These are phyloP conservation scores for Moringa oleifera DNA, from an alignment of 345 rosid species.

Conservation along the genomic window DNA sequence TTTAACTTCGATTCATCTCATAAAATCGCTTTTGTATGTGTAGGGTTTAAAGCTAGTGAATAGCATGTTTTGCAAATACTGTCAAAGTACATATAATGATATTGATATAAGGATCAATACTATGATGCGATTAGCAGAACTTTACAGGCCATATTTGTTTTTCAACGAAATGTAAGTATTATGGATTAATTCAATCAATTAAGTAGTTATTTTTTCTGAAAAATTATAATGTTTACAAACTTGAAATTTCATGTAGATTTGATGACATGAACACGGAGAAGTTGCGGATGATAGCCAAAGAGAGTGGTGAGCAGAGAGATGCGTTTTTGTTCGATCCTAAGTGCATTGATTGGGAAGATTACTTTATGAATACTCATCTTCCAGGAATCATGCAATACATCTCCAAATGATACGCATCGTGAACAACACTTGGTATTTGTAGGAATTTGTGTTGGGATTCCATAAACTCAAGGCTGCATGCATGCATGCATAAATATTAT, in stretches of 20 bases:
- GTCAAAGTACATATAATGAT: conserved; percentile 33
- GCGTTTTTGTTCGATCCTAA: conserved; percentile 54
- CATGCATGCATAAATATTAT: too few species aligned
- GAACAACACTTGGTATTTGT: too few species aligned
- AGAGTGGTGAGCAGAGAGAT: conserved; percentile 23
- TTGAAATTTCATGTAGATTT: conserved; percentile 31
- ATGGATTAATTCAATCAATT: too few species aligned
- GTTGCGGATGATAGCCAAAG: conserved; percentile 30
- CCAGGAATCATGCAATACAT: conserved; percentile 55
- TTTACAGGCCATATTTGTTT: conserved; percentile 79
- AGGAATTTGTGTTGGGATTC: too few species aligned
- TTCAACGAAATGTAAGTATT: conserved; percentile 64
- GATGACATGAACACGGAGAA: conserved; percentile 57
- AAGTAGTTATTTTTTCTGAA: too few species aligned
- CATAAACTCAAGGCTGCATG: too few species aligned
- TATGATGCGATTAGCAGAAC: conserved; percentile 61
- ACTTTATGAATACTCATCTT: conserved; percentile 46
- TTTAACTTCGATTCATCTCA: background rate
- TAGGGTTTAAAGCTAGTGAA: conserved; percentile 51
- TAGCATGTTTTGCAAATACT: conserved; percentile 34
- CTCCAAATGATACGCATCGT: conserved; percentile 36
- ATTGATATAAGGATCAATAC: conserved; percentile 46
- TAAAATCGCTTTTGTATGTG: too few species aligned
- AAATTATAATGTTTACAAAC: background rate
- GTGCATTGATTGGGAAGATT: conserved; percentile 57